Evolutionary conservation across 257 asterid genomes (phyloP).

Genomic region (Gentiana dahurica): DNA sequence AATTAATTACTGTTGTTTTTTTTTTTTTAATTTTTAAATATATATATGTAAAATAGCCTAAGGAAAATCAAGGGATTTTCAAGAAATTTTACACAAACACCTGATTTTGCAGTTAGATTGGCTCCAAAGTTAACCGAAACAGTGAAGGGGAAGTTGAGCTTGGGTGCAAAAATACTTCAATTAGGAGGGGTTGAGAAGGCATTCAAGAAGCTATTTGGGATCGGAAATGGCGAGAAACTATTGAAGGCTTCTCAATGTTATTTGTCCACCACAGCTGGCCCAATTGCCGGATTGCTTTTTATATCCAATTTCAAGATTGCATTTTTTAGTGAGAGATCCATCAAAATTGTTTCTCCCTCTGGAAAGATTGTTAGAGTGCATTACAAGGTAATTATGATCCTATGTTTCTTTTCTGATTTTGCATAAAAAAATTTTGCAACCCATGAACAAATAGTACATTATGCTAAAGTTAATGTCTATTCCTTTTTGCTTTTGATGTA

Average conservation of each 20-base stretch:
- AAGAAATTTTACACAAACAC: too few relatives aligned
- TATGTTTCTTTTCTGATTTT: neutral
- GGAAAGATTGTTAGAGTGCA: constrained; percentile 1
- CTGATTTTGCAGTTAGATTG: constrained; percentile 5
- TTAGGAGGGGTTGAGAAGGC: constrained; percentile 15
- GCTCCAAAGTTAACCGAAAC: constrained; percentile 7
- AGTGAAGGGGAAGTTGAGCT: constrained; percentile 7
- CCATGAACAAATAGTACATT: too few relatives aligned
- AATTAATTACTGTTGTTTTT: neutral
- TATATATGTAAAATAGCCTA: too few relatives aligned
- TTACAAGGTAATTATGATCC: neutral
- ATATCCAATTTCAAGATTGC: constrained; percentile 2
- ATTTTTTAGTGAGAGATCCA: constrained; percentile 5
- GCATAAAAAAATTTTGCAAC: neutral
- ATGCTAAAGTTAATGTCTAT: too few relatives aligned
- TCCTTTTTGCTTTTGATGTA: neutral
- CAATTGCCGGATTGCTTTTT: constrained; percentile 8
- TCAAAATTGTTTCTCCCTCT: constrained; percentile 2
- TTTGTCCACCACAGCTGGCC: constrained; percentile 6
- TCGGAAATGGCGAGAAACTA: neutral
- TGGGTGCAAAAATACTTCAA: constrained; percentile 14
- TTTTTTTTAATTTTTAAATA: too few relatives aligned
- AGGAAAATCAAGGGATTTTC: too few relatives aligned
- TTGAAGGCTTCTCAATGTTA: constrained; percentile 8
- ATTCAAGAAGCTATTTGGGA: neutral